Conservation (phyloP, 306 rosid genomes). For the Clitoria ternatea region DNA sequence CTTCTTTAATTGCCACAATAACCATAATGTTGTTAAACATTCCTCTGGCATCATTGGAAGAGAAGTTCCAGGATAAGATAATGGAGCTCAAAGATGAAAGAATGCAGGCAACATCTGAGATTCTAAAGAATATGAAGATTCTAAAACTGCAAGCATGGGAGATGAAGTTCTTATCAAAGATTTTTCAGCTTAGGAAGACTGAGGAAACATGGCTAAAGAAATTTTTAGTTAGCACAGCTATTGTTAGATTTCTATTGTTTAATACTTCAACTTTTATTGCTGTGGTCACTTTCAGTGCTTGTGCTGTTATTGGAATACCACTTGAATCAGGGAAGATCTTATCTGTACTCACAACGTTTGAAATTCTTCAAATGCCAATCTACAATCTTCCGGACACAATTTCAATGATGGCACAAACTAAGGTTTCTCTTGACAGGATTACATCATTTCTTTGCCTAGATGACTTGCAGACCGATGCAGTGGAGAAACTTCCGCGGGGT, state of each 20-base stretch:
- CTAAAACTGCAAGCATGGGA: neutral
- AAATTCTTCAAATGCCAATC: neutral
- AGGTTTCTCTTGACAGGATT: neutral
- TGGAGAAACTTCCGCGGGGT: neutral
- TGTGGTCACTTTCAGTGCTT: neutral
- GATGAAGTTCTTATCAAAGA: neutral
- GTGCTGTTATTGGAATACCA: neutral
- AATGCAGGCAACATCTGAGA: neutral
- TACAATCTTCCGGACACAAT: neutral
- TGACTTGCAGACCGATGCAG: neutral
- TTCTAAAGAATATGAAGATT: neutral
- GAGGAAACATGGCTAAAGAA: neutral
- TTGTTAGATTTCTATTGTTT: neutral
- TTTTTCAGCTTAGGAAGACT: neutral
- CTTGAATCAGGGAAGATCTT: neutral
- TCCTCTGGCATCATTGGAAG: neutral
- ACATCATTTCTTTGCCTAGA: neutral
- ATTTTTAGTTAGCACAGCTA: neutral
- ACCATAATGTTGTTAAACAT: neutral
- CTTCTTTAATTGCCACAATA: neutral
- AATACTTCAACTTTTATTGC: neutral
- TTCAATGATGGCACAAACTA: neutral
- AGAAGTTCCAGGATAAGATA: neutral
- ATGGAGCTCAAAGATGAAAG: neutral
- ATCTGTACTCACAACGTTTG: neutral